These are phyloP conservation scores for Podila horticola DNA, from an alignment of 192 early-diverging fungal genomes.

Conservation along the genomic window DNA sequence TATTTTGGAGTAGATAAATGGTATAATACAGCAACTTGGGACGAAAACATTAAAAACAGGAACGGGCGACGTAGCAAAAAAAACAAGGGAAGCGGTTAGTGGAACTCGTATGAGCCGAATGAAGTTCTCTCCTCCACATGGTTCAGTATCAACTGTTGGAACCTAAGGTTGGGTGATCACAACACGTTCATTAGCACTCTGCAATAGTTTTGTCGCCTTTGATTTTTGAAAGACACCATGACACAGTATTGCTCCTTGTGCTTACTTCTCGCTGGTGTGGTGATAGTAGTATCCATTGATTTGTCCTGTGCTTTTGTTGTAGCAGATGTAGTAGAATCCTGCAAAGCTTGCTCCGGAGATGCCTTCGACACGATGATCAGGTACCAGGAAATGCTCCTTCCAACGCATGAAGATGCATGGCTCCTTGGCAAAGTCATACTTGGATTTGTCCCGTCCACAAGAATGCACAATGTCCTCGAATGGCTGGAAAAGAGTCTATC, in stretches of 20 bases:
- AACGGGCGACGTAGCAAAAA: background rate
- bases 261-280: constrained; percentile 62
- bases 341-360: constrained; percentile 89
- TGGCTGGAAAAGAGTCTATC: constrained; percentile 57
- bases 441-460: constrained; percentile 59
- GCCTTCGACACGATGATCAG: constrained; percentile 79
- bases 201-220: background rate
- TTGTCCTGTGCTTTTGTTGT: constrained; percentile 68
- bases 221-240: background rate
- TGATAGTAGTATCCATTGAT: constrained; percentile 79
- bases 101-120: constrained; percentile 29
- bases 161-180: constrained; percentile 10
- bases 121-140: constrained; percentile 16
- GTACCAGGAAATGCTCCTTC: constrained; percentile 94
- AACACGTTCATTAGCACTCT: background rate
- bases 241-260: too few species aligned
- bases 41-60: too few species aligned
- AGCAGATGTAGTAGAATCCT: constrained; percentile 90
- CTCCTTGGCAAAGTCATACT: constrained; percentile 60
- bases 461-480: constrained; percentile 58
- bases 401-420: constrained; percentile 89
- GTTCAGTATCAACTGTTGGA: constrained; percentile 33
- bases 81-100: constrained; percentile 1
- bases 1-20: background rate
- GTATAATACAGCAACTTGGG: background rate